Evolutionary conservation across 305 asterid genomes (phyloP).

Genomic region (Galium porrigens): DNA sequence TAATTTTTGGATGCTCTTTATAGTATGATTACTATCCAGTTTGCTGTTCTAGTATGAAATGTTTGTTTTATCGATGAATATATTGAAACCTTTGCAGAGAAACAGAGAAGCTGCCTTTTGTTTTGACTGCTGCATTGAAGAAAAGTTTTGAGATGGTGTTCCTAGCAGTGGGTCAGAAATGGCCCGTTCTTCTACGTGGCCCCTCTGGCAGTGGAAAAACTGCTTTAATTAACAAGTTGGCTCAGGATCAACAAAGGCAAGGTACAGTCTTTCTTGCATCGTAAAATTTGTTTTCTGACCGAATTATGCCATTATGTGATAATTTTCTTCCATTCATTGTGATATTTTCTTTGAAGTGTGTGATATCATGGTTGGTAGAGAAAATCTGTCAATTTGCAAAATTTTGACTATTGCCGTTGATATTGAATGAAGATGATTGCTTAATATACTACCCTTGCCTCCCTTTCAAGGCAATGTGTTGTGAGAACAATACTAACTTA

Average conservation of each 20-base stretch:
- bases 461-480: not conserved
- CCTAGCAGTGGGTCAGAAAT: slow-evolving; percentile 73
- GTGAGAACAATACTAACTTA: not conserved
- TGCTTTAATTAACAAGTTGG: slow-evolving; percentile 54
- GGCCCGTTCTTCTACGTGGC: slow-evolving; percentile 95
- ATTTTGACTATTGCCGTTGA: not conserved
- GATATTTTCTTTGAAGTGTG: not conserved
- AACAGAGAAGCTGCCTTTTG: slow-evolving; percentile 35
- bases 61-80: not conserved
- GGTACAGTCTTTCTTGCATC: slow-evolving; percentile 29
- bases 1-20: not conserved
- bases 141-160: slow-evolving; percentile 69
- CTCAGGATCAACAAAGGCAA: slow-evolving; percentile 41
- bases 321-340: not conserved
- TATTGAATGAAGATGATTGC: no score
- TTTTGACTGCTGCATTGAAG: slow-evolving; percentile 50
- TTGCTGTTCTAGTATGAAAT: not conserved
- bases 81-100: slow-evolving; percentile 25
- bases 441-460: no score
- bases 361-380: not conserved
- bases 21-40: no score
- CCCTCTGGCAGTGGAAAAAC: slow-evolving; percentile 92
- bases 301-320: not conserved
- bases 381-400: not conserved
- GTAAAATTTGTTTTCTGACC: not conserved